Percentiles rank a stretch among this genome's conserved stretches.
phyloP scores from a whole-genome alignment of 345 rosid species.

The Eucalyptus cloeziana region DNA sequence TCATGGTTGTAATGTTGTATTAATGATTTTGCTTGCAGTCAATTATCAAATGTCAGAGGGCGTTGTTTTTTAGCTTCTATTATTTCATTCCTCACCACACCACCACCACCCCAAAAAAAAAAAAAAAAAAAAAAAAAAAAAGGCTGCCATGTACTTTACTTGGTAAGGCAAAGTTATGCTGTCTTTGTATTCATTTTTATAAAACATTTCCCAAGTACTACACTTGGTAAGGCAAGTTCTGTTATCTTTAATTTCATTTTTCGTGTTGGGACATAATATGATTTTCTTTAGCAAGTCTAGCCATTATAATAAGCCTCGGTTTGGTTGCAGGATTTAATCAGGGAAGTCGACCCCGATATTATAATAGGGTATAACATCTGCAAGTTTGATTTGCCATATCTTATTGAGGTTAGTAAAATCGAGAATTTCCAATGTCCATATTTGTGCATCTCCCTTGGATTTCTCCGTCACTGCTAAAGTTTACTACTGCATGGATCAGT shows the following conservation, averaged over 20 bases:
- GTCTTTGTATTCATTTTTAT: neutral
- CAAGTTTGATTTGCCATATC: conserved; percentile 97
- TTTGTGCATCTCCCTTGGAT: neutral
- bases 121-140: neutral
- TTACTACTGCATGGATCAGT: neutral
- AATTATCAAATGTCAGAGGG: neutral
- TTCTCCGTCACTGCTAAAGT: neutral
- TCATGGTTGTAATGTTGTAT: neutral
- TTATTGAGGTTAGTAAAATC: conserved; percentile 66
- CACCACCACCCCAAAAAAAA: neutral
- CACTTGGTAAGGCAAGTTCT: neutral
- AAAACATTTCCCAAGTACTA: neutral
- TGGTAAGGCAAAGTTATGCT: neutral
- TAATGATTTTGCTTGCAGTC: neutral
- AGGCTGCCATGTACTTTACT: neutral
- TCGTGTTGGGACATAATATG: neutral
- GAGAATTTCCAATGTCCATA: neutral
- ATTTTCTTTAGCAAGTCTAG: neutral
- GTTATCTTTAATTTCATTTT: neutral
- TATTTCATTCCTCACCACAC: neutral
- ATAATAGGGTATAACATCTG: conserved; percentile 97
- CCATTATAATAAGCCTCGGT: neutral
- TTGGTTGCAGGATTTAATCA: conserved; percentile 68
- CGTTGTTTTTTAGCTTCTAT: neutral
- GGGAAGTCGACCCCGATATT: conserved; percentile 93